These are phyloP conservation scores for Ceratocystis papillata DNA, from an alignment of 2,329 filamentous ascomycete species.

Conservation along the genomic window DNA sequence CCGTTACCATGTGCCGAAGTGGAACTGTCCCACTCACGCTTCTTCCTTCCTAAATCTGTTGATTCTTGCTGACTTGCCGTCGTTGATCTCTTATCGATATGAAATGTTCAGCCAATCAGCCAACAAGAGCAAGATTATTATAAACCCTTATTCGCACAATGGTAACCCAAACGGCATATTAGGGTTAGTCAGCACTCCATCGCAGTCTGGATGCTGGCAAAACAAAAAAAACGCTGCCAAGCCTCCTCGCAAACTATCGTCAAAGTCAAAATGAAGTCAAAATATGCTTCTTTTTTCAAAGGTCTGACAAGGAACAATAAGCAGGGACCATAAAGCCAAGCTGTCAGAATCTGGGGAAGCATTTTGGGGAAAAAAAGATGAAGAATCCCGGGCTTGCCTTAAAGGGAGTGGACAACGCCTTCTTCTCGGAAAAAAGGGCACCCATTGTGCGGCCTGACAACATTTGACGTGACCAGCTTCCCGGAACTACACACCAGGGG, in stretches of 20 bases:
- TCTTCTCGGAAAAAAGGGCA: not conserved
- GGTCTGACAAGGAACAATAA: slow-evolving; percentile 2
- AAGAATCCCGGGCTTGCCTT: not conserved
- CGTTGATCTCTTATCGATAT: not conserved
- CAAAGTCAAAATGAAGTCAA: slow-evolving; percentile 1
- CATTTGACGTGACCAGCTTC: not conserved
- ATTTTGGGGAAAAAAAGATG: not conserved
- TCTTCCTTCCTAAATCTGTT: not conserved
- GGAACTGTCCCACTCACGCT: not conserved
- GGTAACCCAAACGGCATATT: not conserved
- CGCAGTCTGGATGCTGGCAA: not conserved
- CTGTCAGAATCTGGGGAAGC: slow-evolving; percentile 5
- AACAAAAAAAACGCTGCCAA: not conserved
- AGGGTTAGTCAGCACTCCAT: not conserved
- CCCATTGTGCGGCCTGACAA: not conserved
- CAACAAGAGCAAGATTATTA: no score
- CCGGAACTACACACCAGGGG: not conserved
- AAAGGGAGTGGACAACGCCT: not conserved
- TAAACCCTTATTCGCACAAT: not conserved
- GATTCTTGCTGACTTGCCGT: not conserved
- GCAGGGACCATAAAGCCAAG: not conserved
- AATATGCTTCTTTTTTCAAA: slow-evolving; percentile 3
- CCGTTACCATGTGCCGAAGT: not conserved
- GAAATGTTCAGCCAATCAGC: no score
- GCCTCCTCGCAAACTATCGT: not conserved